Conservation (phyloP, 2,329 filamentous ascomycete species). For the Dothideomycetes sp. region DNA sequence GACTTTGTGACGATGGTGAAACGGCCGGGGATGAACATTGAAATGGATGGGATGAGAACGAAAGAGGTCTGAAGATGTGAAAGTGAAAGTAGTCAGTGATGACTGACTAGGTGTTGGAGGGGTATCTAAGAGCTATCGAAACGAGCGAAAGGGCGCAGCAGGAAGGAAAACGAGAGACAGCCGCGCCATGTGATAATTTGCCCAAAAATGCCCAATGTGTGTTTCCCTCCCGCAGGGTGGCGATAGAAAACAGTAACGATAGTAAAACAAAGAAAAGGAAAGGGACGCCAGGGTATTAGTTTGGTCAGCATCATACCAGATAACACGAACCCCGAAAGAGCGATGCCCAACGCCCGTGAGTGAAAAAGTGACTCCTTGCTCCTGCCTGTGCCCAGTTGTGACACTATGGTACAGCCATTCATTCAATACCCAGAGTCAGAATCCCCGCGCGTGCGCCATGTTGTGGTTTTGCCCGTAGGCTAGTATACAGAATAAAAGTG, state of each 20-base stretch:
- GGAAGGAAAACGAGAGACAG: not conserved
- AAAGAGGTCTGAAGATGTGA: too few species aligned
- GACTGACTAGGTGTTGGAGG: too few species aligned
- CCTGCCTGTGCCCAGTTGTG: not conserved
- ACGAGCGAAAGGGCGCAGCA: not conserved
- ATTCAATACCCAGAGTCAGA: not conserved
- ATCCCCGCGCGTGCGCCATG: too few species aligned
- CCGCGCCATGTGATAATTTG: not conserved
- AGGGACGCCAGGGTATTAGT: not conserved
- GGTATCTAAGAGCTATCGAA: not conserved
- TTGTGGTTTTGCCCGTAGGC: too few species aligned
- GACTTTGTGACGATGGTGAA: not conserved
- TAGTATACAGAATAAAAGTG: not conserved
- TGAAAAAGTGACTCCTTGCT: not conserved
- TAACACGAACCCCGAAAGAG: too few species aligned
- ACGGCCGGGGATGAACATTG: too few species aligned
- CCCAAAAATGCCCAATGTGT: too few species aligned
- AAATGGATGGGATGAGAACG: too few species aligned
- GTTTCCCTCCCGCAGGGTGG: too few species aligned
- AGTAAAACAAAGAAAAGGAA: not conserved
- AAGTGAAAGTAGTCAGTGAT: too few species aligned
- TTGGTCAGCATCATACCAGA: not conserved
- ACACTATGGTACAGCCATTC: not conserved
- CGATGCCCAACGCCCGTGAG: not conserved
- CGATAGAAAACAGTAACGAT: not conserved